These are phyloP conservation scores for Corymbia calophylla DNA, from an alignment of 441 rosid species.

Conservation along the genomic window DNA sequence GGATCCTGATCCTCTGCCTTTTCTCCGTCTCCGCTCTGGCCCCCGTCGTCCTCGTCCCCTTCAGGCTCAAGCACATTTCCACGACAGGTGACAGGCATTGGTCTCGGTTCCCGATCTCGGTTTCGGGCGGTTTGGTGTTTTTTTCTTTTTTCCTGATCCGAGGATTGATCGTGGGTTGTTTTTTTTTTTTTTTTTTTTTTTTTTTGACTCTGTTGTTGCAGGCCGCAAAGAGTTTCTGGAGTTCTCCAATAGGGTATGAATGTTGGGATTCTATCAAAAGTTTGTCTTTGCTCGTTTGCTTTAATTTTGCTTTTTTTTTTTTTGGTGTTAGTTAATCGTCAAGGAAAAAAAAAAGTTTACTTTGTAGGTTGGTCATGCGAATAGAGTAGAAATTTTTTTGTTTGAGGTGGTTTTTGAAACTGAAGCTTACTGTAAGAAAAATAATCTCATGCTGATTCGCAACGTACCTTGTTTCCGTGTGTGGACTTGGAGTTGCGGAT, in stretches of 20 bases:
- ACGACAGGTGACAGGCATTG: slow-evolving; percentile 25
- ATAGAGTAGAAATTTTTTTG: not conserved
- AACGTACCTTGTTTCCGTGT: not conserved
- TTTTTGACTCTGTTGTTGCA: slow-evolving; percentile 20
- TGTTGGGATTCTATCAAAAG: not conserved
- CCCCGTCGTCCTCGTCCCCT: slow-evolving; percentile 62
- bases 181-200: not conserved
- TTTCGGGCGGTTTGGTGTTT: not conserved
- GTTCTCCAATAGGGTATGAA: slow-evolving; percentile 45
- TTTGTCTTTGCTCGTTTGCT: not conserved
- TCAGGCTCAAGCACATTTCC: slow-evolving; percentile 38
- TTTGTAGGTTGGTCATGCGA: not conserved
- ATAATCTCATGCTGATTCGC: not conserved
- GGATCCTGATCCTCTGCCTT: slow-evolving; percentile 70
- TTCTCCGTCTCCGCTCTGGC: slow-evolving; percentile 64
- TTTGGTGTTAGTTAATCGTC: not conserved
- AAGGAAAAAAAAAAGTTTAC: no score
- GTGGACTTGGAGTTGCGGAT: not conserved
- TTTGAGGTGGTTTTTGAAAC: not conserved
- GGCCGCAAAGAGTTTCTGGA: slow-evolving; percentile 56
- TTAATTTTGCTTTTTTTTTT: not conserved
- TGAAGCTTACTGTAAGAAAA: not conserved
- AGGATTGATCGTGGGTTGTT: slow-evolving; percentile 5
- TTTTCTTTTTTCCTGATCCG: not conserved
- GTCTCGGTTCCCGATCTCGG: not conserved